phyloP scores from a whole-genome alignment of 2,329 filamentous ascomycete genomes.

The Colletotrichum costaricense region DNA sequence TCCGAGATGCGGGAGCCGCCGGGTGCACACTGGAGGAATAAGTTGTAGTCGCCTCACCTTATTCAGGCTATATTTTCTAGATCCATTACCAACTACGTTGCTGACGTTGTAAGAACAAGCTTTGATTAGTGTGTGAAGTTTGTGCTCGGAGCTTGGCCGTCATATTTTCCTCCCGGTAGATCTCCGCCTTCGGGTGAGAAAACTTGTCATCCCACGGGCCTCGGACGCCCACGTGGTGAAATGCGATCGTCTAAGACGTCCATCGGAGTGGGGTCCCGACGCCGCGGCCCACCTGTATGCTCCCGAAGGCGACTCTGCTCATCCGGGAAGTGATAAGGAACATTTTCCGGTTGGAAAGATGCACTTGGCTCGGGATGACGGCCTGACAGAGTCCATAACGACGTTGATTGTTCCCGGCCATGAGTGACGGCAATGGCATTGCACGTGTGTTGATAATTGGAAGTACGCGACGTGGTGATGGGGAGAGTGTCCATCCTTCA shows the following conservation, averaged over 20 bases:
- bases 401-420: too few relatives aligned
- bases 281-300: background rate
- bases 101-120: background rate
- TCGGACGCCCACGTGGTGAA: conserved; percentile 19
- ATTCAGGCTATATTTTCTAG: background rate
- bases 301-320: background rate
- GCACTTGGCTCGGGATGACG: background rate
- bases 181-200: conserved; percentile 11
- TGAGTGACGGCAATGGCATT: background rate
- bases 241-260: conserved; percentile 25
- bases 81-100: too few relatives aligned
- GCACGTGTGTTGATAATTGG: conserved; percentile 1
- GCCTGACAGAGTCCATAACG: background rate
- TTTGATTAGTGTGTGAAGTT: background rate
- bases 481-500: background rate
- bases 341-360: accelerated
- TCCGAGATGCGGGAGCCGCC: background rate
- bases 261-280: conserved; percentile 18
- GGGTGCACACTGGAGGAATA: background rate
- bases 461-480: background rate
- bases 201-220: background rate
- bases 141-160: background rate
- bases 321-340: background rate
- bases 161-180: background rate
- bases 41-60: background rate